A percentile compares a stretch with the other conserved stretches of the same genome.
These are phyloP conservation scores for Selenicereus undatus DNA, from an alignment of 148 eudicot genomes.

Conservation along the genomic window DNA sequence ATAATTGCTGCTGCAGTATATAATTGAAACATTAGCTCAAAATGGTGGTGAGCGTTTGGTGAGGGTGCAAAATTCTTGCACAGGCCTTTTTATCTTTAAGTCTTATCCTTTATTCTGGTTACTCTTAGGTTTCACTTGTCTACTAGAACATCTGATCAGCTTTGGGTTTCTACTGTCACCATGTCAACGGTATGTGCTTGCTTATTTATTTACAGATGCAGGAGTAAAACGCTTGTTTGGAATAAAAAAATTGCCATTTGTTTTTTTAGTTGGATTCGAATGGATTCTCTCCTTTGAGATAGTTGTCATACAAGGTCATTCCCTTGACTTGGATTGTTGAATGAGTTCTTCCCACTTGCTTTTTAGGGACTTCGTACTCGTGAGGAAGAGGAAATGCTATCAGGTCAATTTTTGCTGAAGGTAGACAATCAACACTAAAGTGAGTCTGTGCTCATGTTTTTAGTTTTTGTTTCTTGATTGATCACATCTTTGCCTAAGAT, in stretches of 20 bases:
- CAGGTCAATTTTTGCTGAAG: conserved; percentile 78
- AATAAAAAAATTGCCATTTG: not conserved
- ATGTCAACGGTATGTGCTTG: conserved; percentile 61
- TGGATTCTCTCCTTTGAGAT: not conserved
- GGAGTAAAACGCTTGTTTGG: not conserved
- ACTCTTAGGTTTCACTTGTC: conserved; percentile 74
- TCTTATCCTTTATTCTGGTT: conserved; percentile 19
- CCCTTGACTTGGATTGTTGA: conserved; percentile 4
- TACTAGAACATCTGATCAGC: conserved; percentile 72
- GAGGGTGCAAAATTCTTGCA: not conserved
- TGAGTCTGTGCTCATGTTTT: not conserved
- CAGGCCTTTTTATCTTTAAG: not conserved
- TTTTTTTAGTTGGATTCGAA: not conserved
- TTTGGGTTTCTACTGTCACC: conserved; percentile 66
- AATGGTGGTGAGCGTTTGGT: not conserved
- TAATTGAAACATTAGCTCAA: conserved; percentile 1
- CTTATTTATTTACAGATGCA: not conserved
- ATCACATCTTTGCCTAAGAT: not conserved
- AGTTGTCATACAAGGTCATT: not conserved
- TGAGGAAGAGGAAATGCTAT: conserved; percentile 86
- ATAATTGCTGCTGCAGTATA: not conserved
- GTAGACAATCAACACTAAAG: conserved; percentile 32
- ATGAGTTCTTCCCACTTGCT: conserved; percentile 15
- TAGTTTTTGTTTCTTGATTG: not conserved
- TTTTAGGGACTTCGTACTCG: conserved; percentile 83